These are phyloP conservation scores for Polychaeton citri DNA, from an alignment of 2,329 filamentous ascomycete species.

Conservation along the genomic window DNA sequence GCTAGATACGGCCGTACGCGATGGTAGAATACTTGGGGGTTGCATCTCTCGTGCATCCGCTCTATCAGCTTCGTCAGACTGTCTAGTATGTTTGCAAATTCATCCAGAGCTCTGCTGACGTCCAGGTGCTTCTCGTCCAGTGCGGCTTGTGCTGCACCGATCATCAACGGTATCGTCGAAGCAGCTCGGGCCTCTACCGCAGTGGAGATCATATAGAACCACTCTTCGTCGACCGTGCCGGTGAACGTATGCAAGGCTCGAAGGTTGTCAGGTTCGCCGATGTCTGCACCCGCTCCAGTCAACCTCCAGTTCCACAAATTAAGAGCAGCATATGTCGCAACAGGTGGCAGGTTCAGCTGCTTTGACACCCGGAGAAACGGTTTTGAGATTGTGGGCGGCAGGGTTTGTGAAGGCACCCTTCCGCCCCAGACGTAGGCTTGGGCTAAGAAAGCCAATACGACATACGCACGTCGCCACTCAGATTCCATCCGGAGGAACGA, in stretches of 20 bases:
- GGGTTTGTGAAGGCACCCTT: slow-evolving; percentile 47
- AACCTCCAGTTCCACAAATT: slow-evolving; percentile 78
- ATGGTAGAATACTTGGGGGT: slow-evolving; percentile 38
- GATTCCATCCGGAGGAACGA: slow-evolving; percentile 65
- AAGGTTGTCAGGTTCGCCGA: slow-evolving; percentile 72
- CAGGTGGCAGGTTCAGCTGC: slow-evolving; percentile 66
- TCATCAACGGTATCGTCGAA: slow-evolving; percentile 31
- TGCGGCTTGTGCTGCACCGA: slow-evolving; percentile 34
- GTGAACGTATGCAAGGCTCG: slow-evolving; percentile 80
- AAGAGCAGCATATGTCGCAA: slow-evolving; percentile 83
- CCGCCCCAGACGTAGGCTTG: slow-evolving; percentile 87
- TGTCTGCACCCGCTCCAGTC: slow-evolving; percentile 40
- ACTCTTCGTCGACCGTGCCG: slow-evolving; percentile 86
- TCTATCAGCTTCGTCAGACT: slow-evolving; percentile 30
- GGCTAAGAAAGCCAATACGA: slow-evolving; percentile 61
- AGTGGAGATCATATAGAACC: slow-evolving; percentile 48
- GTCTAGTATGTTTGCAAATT: slow-evolving; percentile 20
- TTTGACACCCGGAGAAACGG: slow-evolving; percentile 66
- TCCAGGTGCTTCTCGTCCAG: slow-evolving; percentile 19
- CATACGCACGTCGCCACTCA: slow-evolving; percentile 82
- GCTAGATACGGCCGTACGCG: slow-evolving; percentile 38
- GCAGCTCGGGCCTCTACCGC: slow-evolving; percentile 40
- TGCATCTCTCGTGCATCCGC: slow-evolving; percentile 38
- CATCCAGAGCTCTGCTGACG: background rate
- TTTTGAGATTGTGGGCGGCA: slow-evolving; percentile 70